A percentile compares a stretch with the other conserved stretches of the same genome.
Conservation (phyloP, 768 basidiomycete genomes). For the Hygrophoropsis aurantiaca region DNA sequence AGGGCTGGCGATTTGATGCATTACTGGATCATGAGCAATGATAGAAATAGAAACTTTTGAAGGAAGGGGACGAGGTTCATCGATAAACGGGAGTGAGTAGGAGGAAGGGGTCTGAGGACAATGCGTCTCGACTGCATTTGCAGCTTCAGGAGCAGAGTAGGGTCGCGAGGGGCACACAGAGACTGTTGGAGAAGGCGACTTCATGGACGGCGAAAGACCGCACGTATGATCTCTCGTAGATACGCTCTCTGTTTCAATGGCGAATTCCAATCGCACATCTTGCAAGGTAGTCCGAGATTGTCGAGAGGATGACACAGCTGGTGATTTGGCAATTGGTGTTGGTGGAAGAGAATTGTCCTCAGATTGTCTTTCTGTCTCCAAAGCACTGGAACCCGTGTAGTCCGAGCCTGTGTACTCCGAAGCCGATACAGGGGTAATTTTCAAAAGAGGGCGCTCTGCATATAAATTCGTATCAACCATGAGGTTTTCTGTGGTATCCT, state of each 20-base stretch:
- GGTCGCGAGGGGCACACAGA: conserved; percentile 21
- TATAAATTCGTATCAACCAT: conserved; percentile 17
- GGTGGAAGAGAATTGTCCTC: conserved; percentile 15
- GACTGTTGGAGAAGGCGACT: conserved; percentile 20
- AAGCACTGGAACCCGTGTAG: conserved; percentile 25
- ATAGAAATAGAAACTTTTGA: too few relatives aligned
- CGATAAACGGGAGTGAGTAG: too few relatives aligned
- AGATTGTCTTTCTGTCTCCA: conserved; percentile 6
- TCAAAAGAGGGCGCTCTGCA: conserved; percentile 1
- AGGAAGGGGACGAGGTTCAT: too few relatives aligned
- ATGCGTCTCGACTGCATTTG: too few relatives aligned
- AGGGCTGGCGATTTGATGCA: conserved; percentile 10
- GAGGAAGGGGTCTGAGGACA: too few relatives aligned
- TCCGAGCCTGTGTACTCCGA: conserved; percentile 22
- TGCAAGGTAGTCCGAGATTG: conserved; percentile 11
- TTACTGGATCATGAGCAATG: too few relatives aligned
- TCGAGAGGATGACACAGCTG: conserved; percentile 13
- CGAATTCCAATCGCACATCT: conserved; percentile 24
- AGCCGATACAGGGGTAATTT: conserved; percentile 8
- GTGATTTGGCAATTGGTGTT: conserved; percentile 27
- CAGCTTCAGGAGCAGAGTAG: too few relatives aligned
- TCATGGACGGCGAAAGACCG: conserved; percentile 25
- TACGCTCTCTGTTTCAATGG: conserved; percentile 7
- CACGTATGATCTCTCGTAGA: conserved; percentile 4
- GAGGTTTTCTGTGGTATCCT: conserved; percentile 3